Percentiles rank a stretch among this genome's conserved stretches.
phyloP scores from a whole-genome alignment of 1,139 yeast genomes.

The Pichia sp. region DNA sequence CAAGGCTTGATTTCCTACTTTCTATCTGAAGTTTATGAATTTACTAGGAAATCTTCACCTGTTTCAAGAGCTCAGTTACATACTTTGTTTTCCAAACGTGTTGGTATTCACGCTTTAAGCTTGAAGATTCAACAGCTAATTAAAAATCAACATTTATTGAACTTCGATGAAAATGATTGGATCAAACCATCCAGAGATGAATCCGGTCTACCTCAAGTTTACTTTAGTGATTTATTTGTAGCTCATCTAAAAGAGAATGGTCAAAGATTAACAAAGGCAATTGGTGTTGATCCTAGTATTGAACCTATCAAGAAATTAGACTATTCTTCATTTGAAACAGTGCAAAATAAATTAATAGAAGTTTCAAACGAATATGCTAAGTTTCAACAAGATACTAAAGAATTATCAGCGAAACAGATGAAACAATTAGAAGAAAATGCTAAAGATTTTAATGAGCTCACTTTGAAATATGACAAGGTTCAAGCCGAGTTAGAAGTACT shows the following conservation, averaged over 20 bases:
- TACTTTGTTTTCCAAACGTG: constrained; percentile 52
- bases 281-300: constrained; percentile 64
- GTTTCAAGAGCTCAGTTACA: constrained; percentile 59
- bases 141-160: constrained; percentile 48
- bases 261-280: constrained; percentile 58
- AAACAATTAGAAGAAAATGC: constrained; percentile 24
- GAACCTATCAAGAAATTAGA: constrained; percentile 67
- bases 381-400: constrained; percentile 30
- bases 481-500: constrained; percentile 16
- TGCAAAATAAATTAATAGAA: constrained; percentile 37
- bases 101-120: constrained; percentile 77
- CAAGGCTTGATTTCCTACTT: constrained; percentile 72
- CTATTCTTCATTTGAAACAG: constrained; percentile 61
- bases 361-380: constrained; percentile 29
- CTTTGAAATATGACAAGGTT: constrained; percentile 16
- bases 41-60: constrained; percentile 67
- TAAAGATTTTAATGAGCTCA: constrained; percentile 20
- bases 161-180: constrained; percentile 44
- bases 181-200: constrained; percentile 52
- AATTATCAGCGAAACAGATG: constrained; percentile 16
- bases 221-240: constrained; percentile 60
- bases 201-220: constrained; percentile 83
- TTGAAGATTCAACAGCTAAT: constrained; percentile 68
- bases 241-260: constrained; percentile 63
- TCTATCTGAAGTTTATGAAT: constrained; percentile 76